Percentiles rank a stretch among this genome's conserved stretches.
Conservation (phyloP, 2,329 filamentous ascomycete genomes). For the Calonectria naviculata region DNA sequence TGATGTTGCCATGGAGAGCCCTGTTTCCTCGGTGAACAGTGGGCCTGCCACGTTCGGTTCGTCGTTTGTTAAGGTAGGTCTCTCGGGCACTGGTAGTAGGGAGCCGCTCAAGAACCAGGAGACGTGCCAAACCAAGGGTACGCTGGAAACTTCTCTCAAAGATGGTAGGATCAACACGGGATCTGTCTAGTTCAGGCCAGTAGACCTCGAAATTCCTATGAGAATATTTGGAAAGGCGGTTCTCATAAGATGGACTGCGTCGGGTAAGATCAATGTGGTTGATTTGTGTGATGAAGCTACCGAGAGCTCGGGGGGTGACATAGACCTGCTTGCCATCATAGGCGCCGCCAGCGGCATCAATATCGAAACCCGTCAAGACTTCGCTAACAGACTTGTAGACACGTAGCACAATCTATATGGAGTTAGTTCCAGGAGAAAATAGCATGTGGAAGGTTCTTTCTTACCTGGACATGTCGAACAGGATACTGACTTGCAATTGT, state of each 20-base stretch:
- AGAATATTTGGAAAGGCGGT: slow-evolving; percentile 86
- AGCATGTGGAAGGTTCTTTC: neutral
- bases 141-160: slow-evolving; percentile 84
- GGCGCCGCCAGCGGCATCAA: slow-evolving; percentile 84
- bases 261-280: slow-evolving; percentile 84
- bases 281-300: slow-evolving; percentile 83
- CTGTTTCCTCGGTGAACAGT: slow-evolving; percentile 51
- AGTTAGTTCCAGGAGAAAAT: slow-evolving; percentile 10
- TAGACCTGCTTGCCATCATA: slow-evolving; percentile 87
- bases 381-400: slow-evolving; percentile 87
- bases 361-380: slow-evolving; percentile 89
- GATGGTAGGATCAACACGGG: slow-evolving; percentile 85
- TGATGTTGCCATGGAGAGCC: slow-evolving; percentile 74
- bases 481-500: slow-evolving; percentile 89
- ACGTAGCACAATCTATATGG: slow-evolving; percentile 79
- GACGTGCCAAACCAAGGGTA: slow-evolving; percentile 80
- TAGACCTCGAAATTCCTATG: slow-evolving; percentile 87
- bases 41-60: slow-evolving; percentile 79
- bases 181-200: slow-evolving; percentile 80
- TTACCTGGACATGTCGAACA: slow-evolving; percentile 78
- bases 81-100: slow-evolving; percentile 77
- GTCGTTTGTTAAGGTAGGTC: slow-evolving; percentile 75
- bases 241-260: slow-evolving; percentile 88
- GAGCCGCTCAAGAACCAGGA: slow-evolving; percentile 83
- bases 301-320: slow-evolving; percentile 79